These are phyloP conservation scores for Penicillium roqueforti DNA, from an alignment of 495 filamentous ascomycete species.

Conservation along the genomic window DNA sequence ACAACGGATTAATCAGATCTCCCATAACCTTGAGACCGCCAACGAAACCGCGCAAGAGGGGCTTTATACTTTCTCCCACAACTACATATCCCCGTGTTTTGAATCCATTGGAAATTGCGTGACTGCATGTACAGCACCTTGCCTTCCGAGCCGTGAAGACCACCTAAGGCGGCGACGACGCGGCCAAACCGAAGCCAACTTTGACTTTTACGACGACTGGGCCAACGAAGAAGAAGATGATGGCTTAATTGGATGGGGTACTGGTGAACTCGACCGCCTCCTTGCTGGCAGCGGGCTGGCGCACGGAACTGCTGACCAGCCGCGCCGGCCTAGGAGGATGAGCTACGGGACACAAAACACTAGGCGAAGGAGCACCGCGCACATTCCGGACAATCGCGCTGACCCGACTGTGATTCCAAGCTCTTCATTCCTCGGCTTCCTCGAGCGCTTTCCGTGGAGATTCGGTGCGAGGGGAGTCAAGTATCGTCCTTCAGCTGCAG, in stretches of 20 bases:
- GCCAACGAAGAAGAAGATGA: constrained; percentile 67
- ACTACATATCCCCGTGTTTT: constrained; percentile 81
- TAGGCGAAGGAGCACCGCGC: constrained; percentile 61
- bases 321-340: constrained; percentile 74
- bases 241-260: constrained; percentile 66
- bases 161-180: constrained; percentile 63
- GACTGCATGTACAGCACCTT: constrained; percentile 64
- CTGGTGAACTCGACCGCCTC: constrained; percentile 84
- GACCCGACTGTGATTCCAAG: constrained; percentile 91
- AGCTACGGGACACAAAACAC: constrained; percentile 73
- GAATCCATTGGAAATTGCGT: constrained; percentile 60
- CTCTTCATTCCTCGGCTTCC: constrained; percentile 79
- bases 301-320: constrained; percentile 54
- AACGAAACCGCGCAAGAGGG: constrained; percentile 86
- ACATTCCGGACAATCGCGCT: constrained; percentile 52
- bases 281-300: constrained; percentile 67
- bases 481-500: constrained; percentile 88
- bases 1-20: constrained; percentile 88
- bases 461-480: constrained; percentile 71
- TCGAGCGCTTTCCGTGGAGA: constrained; percentile 80
- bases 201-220: constrained; percentile 99
- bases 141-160: constrained; percentile 70
- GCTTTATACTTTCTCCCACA: constrained; percentile 82
- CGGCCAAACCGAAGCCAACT: constrained; percentile 72
- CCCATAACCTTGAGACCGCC: constrained; percentile 85